Evolutionary conservation across 768 basidiomycete species (phyloP), one percentile per base, ranked within the genome.

Genomic region (button mushroom (Agaricus bisporus)): DNA sequence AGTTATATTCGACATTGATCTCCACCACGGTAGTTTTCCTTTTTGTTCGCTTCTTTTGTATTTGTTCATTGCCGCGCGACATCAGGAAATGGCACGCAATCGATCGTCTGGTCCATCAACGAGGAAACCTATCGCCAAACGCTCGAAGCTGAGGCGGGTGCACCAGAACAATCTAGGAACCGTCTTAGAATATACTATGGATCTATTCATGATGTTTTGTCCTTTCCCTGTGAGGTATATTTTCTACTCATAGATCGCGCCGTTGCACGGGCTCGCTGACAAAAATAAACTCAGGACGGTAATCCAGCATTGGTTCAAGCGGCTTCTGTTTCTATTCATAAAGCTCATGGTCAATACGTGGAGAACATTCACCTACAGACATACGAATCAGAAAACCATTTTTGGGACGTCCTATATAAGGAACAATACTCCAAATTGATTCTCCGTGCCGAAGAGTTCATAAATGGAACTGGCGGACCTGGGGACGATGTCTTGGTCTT

Each of bases 81-180:
- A 47, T 20, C 68, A 89, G 92, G 94, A 2, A 95, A 97, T 63
- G 95, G 95, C 1, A 98, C 95, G 0, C 95, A 99, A 66, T 83
- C 91, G 1, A 84, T 98, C 32, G 80, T 77, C 0, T 95, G 92
- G 91, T 83, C 88, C 52, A 86, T 98, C 55, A 98, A 98, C 58
- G 90, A 91, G 62, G 90, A 93, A 58, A 81, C 87, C 0, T 85
- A 91, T 65, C 78, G 83, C 12, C 78, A 84, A 59, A 79, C 76
- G 3, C 76, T 91, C 0, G 83, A 86, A 62, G 66, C 64, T 2
- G 78, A 80, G 58, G 74, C 59, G 26, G 80, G 71, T 3, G 62
- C 64, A 0, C 58, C 66, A 4, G 36, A 39, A 1, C 59, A 57
- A 1, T 12, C 58, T 1, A 76, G 74, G 46, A 66, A 67, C 1